phyloP scores from a whole-genome alignment of 306 rosid species.

The Sechiopsis laciniata region DNA sequence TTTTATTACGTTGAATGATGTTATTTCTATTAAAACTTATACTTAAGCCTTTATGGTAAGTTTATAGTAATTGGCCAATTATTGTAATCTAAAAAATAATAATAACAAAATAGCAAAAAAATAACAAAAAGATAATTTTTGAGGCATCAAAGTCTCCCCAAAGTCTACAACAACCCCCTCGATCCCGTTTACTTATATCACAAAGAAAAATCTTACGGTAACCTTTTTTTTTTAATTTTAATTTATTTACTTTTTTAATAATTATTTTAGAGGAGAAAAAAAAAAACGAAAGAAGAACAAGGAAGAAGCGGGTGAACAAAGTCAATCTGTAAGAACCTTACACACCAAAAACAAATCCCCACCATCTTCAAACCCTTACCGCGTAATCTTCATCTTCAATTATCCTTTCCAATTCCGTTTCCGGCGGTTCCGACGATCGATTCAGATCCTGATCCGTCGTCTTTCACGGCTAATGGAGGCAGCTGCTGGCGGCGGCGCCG shows the following conservation, averaged over 20 bases:
- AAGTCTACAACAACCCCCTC: background rate
- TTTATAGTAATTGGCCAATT: too few relatives aligned
- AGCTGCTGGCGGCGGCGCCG: constrained; percentile 51
- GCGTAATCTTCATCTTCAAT: background rate
- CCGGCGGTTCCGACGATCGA: constrained; percentile 14
- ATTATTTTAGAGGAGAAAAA: background rate
- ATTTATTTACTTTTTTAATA: too few relatives aligned
- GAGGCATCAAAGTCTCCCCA: background rate
- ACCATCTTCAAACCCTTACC: background rate
- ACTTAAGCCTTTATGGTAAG: too few relatives aligned
- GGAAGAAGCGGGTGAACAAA: constrained; percentile 13
- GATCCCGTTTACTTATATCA: background rate
- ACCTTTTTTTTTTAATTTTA: background rate
- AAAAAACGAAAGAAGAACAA: background rate
- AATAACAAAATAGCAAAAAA: too few relatives aligned
- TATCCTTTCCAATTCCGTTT: background rate
- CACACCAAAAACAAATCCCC: background rate
- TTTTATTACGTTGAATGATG: too few relatives aligned
- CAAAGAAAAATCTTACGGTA: background rate
- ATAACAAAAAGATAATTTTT: too few relatives aligned
- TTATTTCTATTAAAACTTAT: too few relatives aligned
- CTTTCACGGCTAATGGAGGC: background rate
- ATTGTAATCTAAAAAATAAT: too few relatives aligned
- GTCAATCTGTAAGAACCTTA: constrained; percentile 17
- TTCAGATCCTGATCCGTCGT: constrained; percentile 13